Evolutionary conservation across 345 rosid genomes (phyloP).

Genomic region (Gossypium longicalyx): DNA sequence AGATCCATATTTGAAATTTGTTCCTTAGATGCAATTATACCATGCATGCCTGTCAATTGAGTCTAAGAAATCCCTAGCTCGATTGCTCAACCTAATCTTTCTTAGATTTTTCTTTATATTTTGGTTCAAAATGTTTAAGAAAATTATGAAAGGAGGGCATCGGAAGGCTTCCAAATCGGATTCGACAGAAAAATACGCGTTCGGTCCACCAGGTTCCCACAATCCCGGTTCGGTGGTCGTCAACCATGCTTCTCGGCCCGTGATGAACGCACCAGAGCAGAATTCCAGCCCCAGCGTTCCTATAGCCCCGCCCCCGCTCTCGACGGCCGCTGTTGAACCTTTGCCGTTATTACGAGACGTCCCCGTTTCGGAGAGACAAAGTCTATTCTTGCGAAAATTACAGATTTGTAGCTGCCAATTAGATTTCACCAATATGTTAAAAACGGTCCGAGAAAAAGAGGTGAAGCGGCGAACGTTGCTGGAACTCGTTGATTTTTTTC

Average conservation of each 20-base stretch:
- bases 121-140: conserved; percentile 58
- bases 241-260: conserved; percentile 59
- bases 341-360: conserved; percentile 66
- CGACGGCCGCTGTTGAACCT: conserved; percentile 60
- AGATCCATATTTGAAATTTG: conserved; percentile 24
- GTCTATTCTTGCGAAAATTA: conserved; percentile 57
- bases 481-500: conserved; percentile 78
- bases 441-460: conserved; percentile 65
- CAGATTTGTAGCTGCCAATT: conserved; percentile 75
- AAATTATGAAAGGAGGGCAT: conserved; percentile 71
- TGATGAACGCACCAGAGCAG: conserved; percentile 14
- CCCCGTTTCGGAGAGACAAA: conserved; percentile 52
- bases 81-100: not conserved
- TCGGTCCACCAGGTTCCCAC: conserved; percentile 31
- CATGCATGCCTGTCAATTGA: conserved; percentile 26
- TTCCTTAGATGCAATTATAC: conserved; percentile 10
- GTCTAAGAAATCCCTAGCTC: conserved; percentile 8
- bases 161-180: conserved; percentile 67
- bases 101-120: conserved; percentile 12
- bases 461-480: conserved; percentile 68
- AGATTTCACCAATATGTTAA: conserved; percentile 53
- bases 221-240: conserved; percentile 53
- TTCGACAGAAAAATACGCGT: conserved; percentile 36
- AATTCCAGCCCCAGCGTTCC: conserved; percentile 15
- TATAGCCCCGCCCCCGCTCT: conserved; percentile 37